Evolutionary conservation across 1,284 basidiomycete species (phyloP).

Genomic region (Prillingera fragicola): DNA sequence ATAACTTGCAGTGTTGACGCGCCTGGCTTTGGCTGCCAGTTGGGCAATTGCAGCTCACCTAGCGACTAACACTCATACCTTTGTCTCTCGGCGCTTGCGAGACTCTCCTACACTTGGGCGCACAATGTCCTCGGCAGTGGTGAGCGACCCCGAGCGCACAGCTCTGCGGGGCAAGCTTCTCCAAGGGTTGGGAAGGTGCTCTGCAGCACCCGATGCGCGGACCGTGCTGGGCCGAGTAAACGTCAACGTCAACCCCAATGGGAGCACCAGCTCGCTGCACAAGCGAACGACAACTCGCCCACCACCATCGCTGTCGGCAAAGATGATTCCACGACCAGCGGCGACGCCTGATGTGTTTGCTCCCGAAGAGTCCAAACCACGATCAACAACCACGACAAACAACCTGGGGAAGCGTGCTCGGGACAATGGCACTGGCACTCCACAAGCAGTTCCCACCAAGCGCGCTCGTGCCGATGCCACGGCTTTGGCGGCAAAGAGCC

Average conservation of each 20-base stretch:
- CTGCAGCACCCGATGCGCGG: slow-evolving; percentile 1
- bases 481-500: slow-evolving; percentile 5
- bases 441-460: slow-evolving; percentile 2
- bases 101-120: no score
- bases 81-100: no score
- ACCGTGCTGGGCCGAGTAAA: slow-evolving; percentile 17
- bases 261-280: background rate
- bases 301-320: background rate
- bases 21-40: no score
- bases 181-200: background rate
- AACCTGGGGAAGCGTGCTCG: slow-evolving; percentile 17
- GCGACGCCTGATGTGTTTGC: slow-evolving; percentile 28
- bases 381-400: background rate
- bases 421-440: background rate
- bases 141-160: background rate
- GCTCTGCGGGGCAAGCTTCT: background rate
- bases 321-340: slow-evolving; percentile 20
- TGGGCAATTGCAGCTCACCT: no score
- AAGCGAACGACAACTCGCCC: slow-evolving; percentile 1
- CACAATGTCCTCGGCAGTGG: no score
- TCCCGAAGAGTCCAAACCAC: background rate
- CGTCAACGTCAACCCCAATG: slow-evolving; percentile 8
- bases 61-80: no score
- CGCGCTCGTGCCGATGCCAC: slow-evolving; percentile 11
- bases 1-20: no score